Evolutionary conservation across 805 yeast species (phyloP).

Genomic region (Ogataea degrootiae): DNA sequence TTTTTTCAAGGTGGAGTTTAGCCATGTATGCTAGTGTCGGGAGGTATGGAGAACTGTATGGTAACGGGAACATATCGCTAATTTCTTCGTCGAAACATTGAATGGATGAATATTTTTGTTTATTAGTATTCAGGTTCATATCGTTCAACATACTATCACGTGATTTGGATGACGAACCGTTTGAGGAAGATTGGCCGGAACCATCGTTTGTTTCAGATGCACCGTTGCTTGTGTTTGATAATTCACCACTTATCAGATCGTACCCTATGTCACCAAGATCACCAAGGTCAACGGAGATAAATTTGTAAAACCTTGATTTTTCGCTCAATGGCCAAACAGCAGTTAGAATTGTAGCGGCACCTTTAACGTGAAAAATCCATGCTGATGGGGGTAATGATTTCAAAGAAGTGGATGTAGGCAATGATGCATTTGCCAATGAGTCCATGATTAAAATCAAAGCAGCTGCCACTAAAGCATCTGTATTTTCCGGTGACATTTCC

Average conservation of each 20-base stretch:
- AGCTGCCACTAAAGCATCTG: slow-evolving; percentile 91
- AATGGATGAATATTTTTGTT: slow-evolving; percentile 45
- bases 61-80: slow-evolving; percentile 81
- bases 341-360: slow-evolving; percentile 91
- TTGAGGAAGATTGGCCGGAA: slow-evolving; percentile 4
- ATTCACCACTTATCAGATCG: slow-evolving; percentile 31
- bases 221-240: slow-evolving; percentile 24
- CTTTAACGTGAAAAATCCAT: slow-evolving; percentile 96
- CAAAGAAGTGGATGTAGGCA: slow-evolving; percentile 45
- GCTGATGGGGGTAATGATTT: slow-evolving; percentile 85
- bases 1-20: slow-evolving; percentile 74
- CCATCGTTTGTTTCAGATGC: slow-evolving; percentile 14
- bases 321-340: slow-evolving; percentile 93
- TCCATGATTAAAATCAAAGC: slow-evolving; percentile 89
- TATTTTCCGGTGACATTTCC: slow-evolving; percentile 75
- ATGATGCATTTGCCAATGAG: slow-evolving; percentile 84
- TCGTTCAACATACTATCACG: slow-evolving; percentile 10
- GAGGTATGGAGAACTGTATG: slow-evolving; percentile 76
- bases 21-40: slow-evolving; percentile 84
- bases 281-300: slow-evolving; percentile 82
- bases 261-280: slow-evolving; percentile 73
- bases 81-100: slow-evolving; percentile 84
- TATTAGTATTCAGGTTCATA: slow-evolving; percentile 4
- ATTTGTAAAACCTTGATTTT: slow-evolving; percentile 57
- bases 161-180: slow-evolving; percentile 4